phyloP scores from a whole-genome alignment of 2,329 filamentous ascomycete genomes.

The Sclerotinia sclerotiorum region DNA sequence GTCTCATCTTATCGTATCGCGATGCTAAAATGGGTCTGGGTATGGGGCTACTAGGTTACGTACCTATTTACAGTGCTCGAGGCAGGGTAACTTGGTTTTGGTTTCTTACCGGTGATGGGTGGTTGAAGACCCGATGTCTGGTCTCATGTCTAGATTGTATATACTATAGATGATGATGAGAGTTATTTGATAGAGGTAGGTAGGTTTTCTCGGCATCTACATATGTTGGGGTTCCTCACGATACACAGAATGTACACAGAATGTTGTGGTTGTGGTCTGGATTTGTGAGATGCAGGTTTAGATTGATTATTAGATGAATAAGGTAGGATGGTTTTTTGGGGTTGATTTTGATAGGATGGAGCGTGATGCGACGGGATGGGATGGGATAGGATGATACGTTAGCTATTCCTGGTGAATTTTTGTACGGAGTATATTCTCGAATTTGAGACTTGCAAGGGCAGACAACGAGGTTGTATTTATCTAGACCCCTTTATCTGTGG shows the following conservation, averaged over 20 bases:
- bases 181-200: neutral
- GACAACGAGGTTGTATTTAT: neutral
- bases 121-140: neutral
- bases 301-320: constrained; percentile 5
- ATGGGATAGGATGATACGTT: neutral
- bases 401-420: neutral
- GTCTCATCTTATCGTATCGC: neutral
- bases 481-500: constrained; percentile 9
- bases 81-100: neutral
- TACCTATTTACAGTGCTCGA: neutral
- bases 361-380: neutral
- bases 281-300: constrained; percentile 4
- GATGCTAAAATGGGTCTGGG: neutral
- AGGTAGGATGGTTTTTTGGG: neutral
- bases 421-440: neutral
- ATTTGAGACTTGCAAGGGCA: neutral
- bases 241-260: constrained; percentile 12
- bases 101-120: neutral
- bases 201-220: neutral
- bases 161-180: neutral
- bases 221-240: neutral
- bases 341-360: neutral
- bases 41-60: neutral
- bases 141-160: neutral
- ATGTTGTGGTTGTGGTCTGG: neutral